A percentile compares a stretch with the other conserved stretches of the same genome.
phyloP scores from a whole-genome alignment of 129 eudicot species.

The Dittrichia graveolens region DNA sequence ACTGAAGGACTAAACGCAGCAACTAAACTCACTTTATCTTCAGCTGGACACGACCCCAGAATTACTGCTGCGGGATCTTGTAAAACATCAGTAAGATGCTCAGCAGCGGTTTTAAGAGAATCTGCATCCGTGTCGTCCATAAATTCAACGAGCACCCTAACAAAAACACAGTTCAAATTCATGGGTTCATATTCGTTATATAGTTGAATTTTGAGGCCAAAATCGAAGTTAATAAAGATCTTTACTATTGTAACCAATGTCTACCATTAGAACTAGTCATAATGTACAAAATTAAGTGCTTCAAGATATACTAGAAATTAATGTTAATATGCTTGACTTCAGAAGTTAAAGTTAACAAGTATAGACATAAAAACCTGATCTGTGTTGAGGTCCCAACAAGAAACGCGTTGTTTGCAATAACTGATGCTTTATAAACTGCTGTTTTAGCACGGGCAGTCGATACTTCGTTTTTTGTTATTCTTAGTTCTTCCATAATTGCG shows the following conservation, averaged over 20 bases:
- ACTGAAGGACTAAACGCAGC: constrained; percentile 93
- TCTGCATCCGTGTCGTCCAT: constrained; percentile 89
- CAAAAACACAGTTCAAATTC: background rate
- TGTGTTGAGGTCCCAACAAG: constrained; percentile 59
- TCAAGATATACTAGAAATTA: background rate
- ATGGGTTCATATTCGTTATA: background rate
- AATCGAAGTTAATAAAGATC: background rate
- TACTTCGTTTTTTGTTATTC: constrained; percentile 67
- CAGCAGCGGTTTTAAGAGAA: constrained; percentile 89
- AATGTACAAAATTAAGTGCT: too few species aligned
- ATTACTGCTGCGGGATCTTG: constrained; percentile 85
- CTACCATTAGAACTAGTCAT: too few species aligned
- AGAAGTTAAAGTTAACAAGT: constrained; percentile 8
- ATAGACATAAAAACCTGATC: constrained; percentile 49
- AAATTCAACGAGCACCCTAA: constrained; percentile 76
- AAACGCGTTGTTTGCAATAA: constrained; percentile 52
- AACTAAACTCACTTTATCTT: constrained; percentile 78
- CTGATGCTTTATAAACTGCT: constrained; percentile 84
- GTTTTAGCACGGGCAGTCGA: constrained; percentile 78
- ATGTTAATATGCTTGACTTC: background rate
- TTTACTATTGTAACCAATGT: background rate
- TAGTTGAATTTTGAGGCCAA: constrained; percentile 11
- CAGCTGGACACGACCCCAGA: constrained; percentile 82
- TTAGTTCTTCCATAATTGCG: constrained; percentile 71
- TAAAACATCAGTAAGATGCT: constrained; percentile 53